Percentiles rank a stretch among this genome's conserved stretches.
Conservation (phyloP, 768 basidiomycete genomes). For the Suillus alpinus region DNA sequence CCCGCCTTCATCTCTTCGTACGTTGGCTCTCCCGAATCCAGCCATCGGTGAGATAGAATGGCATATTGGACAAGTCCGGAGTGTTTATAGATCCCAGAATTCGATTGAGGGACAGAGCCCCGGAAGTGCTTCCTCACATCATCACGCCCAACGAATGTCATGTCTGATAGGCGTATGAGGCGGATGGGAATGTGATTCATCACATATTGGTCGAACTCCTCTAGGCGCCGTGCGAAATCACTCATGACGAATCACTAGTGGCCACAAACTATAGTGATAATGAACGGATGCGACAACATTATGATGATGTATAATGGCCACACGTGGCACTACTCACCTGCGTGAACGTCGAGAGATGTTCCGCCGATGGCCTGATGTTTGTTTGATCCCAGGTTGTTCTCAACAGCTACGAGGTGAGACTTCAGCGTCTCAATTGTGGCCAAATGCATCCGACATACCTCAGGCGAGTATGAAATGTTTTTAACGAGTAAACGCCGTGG, state of each 20-base stretch:
- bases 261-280: neutral
- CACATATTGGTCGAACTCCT: neutral
- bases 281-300: neutral
- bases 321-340: neutral
- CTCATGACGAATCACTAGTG: neutral
- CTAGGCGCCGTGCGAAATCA: neutral
- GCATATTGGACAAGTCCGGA: slow-evolving; percentile 1
- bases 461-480: neutral
- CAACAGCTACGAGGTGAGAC: neutral
- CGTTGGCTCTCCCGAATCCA: slow-evolving; percentile 5
- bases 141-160: neutral
- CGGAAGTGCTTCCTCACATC: neutral
- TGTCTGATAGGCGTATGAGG: neutral
- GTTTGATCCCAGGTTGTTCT: neutral
- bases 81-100: neutral
- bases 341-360: neutral
- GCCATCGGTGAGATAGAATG: slow-evolving; percentile 8
- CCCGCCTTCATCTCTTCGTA: neutral
- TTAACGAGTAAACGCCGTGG: neutral
- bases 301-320: neutral
- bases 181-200: neutral
- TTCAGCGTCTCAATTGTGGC: neutral
- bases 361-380: neutral
- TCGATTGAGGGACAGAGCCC: neutral
- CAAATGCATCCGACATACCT: neutral